Base-by-base conservation (phyloP, 768 basidiomycete genomes). In the Ramaria sp. region DNA sequence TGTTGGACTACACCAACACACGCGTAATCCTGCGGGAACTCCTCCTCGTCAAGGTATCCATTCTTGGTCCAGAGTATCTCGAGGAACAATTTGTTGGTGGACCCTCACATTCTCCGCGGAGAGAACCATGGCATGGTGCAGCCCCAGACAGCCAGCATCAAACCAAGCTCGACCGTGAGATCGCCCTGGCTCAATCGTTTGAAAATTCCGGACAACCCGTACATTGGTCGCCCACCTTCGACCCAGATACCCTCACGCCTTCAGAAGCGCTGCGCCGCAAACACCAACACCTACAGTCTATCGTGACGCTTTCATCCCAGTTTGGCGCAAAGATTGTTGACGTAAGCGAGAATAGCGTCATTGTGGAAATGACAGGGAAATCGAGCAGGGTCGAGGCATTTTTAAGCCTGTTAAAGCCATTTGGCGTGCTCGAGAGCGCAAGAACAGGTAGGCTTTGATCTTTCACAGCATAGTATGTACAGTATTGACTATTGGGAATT, bases 1-100 rank as follows among this genome's bases (percentile, higher is more conserved):
- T 99, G 33, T 77, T 99, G 59, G 94, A 99, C 72, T 99, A 98
- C 70, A 97, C 95, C 19, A 80, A 94, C 60, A 98, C 93, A 22
- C 82, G 79, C 57, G 83, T 86, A 30, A 95, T 99, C 68, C 80
- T 87, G 62, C 88, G 96, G 63, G 96, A 99, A 71, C 79, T 98
- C 13, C 79, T 98, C 33, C 86, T 99, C 62, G 90, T 87, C 66
- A 99, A 99, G 68, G 84, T 99, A 3, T 98, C 96, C 58, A 95
- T 94, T 66, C 84, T 99, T 37, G 96, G 96, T 1, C 91, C 94
- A 10, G 95, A 99, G 68, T 99, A 95, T 70, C 81, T 95, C 61
- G 91, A 95, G 62, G 87, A 92, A 57, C 93, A 97, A 64, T 82
- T 96, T 54, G 73, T 76, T 19, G 91, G 90, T 42, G 89, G 88